Conservation (phyloP, 2,329 filamentous ascomycete genomes). For the Aspergillus sp. region DNA sequence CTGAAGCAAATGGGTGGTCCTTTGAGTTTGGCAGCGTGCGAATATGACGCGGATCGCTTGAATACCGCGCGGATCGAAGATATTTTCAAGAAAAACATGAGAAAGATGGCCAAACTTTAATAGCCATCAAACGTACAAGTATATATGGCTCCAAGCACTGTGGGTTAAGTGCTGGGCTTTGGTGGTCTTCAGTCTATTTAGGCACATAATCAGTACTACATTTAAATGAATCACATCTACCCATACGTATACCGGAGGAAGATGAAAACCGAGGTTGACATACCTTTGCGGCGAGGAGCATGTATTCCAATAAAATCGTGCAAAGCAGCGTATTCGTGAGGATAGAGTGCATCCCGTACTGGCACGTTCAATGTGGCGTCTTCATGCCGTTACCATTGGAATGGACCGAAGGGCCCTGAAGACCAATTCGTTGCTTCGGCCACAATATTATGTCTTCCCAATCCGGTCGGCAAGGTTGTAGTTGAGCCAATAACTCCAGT, state of each 20-base stretch:
- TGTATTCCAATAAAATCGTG: neutral
- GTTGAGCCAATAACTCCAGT: conserved; percentile 25
- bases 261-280: too few relatives aligned
- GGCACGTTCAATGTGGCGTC: neutral
- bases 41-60: conserved; percentile 24
- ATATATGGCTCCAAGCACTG: neutral
- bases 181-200: neutral
- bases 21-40: conserved; percentile 27
- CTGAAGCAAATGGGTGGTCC: conserved; percentile 31
- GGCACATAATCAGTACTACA: neutral
- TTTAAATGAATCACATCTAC: neutral
- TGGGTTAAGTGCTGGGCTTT: neutral
- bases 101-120: conserved; percentile 24
- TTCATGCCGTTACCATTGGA: neutral
- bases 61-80: conserved; percentile 22
- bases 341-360: too few relatives aligned
- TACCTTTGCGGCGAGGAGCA: neutral
- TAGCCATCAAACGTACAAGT: neutral
- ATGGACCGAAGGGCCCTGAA: conserved; percentile 18
- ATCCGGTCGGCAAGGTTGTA: conserved; percentile 21
- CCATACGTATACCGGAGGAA: neutral
- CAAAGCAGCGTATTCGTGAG: neutral
- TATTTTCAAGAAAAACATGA: conserved; percentile 19
- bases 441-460: conserved; percentile 31
- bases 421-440: conserved; percentile 29